Conservation (phyloP, 73 alveolate genomes). For the Tetrahymena thermophila region DNA sequence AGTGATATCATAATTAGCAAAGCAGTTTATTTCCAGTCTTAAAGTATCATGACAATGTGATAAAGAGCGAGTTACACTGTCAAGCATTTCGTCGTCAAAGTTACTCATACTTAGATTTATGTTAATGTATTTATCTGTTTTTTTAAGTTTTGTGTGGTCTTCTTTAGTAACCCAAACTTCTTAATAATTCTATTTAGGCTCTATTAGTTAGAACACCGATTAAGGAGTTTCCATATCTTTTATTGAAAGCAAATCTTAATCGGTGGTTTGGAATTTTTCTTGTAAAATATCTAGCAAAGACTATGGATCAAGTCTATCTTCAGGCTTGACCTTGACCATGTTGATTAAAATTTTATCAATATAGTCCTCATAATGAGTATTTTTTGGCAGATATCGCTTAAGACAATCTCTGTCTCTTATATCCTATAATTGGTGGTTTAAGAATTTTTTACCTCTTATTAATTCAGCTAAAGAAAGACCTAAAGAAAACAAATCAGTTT, state of each 20-base stretch:
- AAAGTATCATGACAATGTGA: background rate
- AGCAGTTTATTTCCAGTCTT: background rate
- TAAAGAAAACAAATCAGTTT: background rate
- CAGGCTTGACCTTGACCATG: background rate
- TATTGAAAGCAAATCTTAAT: background rate
- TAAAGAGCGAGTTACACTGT: background rate
- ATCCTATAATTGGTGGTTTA: background rate
- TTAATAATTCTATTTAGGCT: background rate
- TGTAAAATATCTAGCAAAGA: background rate
- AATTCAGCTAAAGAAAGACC: background rate
- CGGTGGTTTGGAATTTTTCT: background rate
- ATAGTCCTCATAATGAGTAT: background rate
- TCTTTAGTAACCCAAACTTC: background rate
- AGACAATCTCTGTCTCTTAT: background rate
- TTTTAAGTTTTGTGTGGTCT: background rate
- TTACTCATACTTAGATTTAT: background rate
- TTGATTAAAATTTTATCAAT: background rate
- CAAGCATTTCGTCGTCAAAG: background rate
- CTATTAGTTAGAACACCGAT: background rate
- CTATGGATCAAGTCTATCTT: background rate
- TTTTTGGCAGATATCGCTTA: background rate
- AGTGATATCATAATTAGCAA: background rate
- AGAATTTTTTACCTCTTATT: background rate
- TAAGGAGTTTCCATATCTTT: background rate
- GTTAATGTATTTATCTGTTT: background rate